phyloP scores from a whole-genome alignment of 169 alveolate species.

The Plasmodium vinckei region DNA sequence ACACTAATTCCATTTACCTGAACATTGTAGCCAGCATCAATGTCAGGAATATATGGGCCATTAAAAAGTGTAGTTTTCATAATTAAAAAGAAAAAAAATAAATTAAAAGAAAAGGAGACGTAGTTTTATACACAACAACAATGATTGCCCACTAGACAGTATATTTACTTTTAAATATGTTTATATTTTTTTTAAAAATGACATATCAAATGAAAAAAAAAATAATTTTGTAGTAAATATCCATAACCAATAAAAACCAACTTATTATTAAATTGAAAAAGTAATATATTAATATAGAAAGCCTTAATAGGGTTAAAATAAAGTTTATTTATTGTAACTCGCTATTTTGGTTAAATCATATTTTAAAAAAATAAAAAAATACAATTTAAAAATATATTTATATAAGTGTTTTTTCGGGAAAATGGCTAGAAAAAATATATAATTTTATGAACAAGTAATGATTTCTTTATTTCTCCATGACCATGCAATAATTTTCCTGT shows the following conservation, averaged over 20 bases:
- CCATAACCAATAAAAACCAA: too few relatives aligned
- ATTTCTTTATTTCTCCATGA: slow-evolving; percentile 18
- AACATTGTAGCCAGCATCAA: slow-evolving; percentile 65
- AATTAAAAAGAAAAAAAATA: neutral
- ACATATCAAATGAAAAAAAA: too few relatives aligned
- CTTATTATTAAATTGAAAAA: too few relatives aligned
- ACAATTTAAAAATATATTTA: slow-evolving; percentile 14
- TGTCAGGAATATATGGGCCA: slow-evolving; percentile 68
- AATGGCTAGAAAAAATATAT: slow-evolving; percentile 3
- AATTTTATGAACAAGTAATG: neutral
- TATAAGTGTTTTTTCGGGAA: neutral
- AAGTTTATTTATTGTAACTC: neutral
- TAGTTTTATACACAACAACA: neutral
- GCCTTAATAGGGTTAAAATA: too few relatives aligned
- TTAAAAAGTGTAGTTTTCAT: slow-evolving; percentile 35
- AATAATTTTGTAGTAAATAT: too few relatives aligned
- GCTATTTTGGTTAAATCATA: slow-evolving; percentile 12
- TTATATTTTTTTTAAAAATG: too few relatives aligned
- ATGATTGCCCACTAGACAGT: neutral
- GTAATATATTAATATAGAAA: too few relatives aligned
- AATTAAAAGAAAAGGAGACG: neutral
- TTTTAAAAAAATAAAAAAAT: slow-evolving; percentile 15
- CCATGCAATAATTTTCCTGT: slow-evolving; percentile 10
- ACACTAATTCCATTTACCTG: slow-evolving; percentile 55
- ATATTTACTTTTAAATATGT: too few relatives aligned